A percentile compares a stretch with the other conserved stretches of the same genome.
phyloP scores from a whole-genome alignment of 345 rosid genomes.

The Noccaea caerulescens region DNA sequence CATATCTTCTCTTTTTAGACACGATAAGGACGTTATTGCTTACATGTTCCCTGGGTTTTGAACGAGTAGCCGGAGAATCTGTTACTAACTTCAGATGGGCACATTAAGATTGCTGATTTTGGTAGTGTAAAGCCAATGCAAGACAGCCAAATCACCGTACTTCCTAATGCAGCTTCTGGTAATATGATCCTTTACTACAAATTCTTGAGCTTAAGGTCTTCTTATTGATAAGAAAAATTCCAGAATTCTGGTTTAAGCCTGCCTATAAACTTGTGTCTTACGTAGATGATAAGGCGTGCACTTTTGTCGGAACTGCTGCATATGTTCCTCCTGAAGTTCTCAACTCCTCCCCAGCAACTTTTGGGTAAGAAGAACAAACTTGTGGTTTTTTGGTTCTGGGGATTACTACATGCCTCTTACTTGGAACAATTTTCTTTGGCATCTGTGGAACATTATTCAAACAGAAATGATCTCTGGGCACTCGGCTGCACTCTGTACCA shows the following conservation, averaged over 20 bases:
- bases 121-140: slow-evolving; percentile 99
- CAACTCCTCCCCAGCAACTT: slow-evolving; percentile 96
- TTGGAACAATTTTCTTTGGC: slow-evolving; percentile 42
- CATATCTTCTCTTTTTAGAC: slow-evolving; percentile 17
- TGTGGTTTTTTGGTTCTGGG: slow-evolving; percentile 27
- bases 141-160: slow-evolving; percentile 84
- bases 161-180: slow-evolving; percentile 96
- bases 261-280: slow-evolving; percentile 19
- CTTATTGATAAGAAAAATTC: neutral
- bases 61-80: slow-evolving; percentile 92
- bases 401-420: slow-evolving; percentile 33
- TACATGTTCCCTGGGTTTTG: slow-evolving; percentile 32
- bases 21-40: slow-evolving; percentile 18
- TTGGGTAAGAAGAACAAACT: slow-evolving; percentile 62
- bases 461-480: slow-evolving; percentile 99
- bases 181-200: slow-evolving; percentile 11
- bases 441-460: slow-evolving; percentile 45
- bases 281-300: slow-evolving; percentile 90
- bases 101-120: slow-evolving; percentile 94
- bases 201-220: slow-evolving; percentile 11
- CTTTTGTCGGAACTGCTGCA: slow-evolving; percentile 97
- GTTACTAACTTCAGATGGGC: slow-evolving; percentile 78
- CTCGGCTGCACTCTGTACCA: slow-evolving; percentile 99
- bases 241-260: slow-evolving; percentile 11
- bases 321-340: slow-evolving; percentile 99